Conservation (phyloP, 164 flowering plant species). For the Akebia trifoliata region DNA sequence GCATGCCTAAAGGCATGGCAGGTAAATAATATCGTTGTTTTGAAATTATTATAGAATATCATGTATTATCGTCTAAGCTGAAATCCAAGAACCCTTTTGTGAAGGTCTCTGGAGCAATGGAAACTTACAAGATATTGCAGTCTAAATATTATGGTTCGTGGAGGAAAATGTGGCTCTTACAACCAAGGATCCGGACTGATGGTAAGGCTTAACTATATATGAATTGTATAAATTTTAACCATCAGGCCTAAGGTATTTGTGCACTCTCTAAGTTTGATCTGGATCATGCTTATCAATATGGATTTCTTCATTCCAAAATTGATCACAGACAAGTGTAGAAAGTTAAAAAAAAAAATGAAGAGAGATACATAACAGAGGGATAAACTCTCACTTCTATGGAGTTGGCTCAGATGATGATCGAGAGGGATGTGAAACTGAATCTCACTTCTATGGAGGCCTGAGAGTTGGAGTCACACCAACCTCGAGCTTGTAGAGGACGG, state of each 20-base stretch:
- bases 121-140: conserved; percentile 75
- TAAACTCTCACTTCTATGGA: too few relatives aligned
- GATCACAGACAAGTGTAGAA: too few relatives aligned
- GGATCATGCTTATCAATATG: background rate
- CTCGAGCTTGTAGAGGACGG: too few relatives aligned
- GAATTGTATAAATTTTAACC: background rate
- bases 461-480: too few relatives aligned
- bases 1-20: conserved; percentile 98
- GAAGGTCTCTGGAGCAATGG: conserved; percentile 65
- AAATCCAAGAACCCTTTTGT: conserved; percentile 9
- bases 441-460: too few relatives aligned
- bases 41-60: background rate
- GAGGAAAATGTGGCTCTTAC: conserved; percentile 96
- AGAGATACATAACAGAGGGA: too few relatives aligned
- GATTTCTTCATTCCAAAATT: too few relatives aligned
- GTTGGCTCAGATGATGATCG: too few relatives aligned
- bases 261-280: background rate
- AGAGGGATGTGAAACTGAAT: too few relatives aligned
- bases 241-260: background rate
- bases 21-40: conserved; percentile 29
- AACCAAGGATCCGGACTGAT: conserved; percentile 92
- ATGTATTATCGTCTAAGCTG: background rate
- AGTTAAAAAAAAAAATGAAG: too few relatives aligned
- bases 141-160: conserved; percentile 78
- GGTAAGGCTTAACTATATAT: conserved; percentile 39